phyloP scores from a whole-genome alignment of 2,329 filamentous ascomycete genomes.

The Fusarium sacchari region DNA sequence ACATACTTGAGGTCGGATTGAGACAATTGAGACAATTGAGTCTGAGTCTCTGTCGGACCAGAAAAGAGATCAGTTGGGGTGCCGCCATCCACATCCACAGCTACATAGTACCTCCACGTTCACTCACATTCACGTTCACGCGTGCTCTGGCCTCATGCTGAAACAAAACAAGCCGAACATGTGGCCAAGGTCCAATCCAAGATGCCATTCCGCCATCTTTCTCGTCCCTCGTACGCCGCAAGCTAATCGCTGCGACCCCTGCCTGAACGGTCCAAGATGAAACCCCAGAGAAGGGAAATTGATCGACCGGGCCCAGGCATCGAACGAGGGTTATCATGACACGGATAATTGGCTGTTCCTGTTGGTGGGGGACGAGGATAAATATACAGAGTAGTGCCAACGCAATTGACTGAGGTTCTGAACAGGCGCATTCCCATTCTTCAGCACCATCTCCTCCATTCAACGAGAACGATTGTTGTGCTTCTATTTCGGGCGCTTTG shows the following conservation, averaged over 20 bases:
- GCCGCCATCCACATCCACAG: constrained; percentile 1
- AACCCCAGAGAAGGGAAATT: constrained; percentile 36
- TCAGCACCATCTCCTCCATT: not conserved
- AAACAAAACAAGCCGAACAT: constrained; percentile 42
- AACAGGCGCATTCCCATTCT: constrained; percentile 1
- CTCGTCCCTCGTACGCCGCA: constrained; percentile 32
- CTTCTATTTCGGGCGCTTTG: constrained; percentile 4
- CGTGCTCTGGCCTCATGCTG: constrained; percentile 38
- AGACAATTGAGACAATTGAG: not conserved
- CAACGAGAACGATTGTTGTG: not conserved
- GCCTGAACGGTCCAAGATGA: constrained; percentile 37
- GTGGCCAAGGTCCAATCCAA: constrained; percentile 40
- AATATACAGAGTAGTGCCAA: not conserved
- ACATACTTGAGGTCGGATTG: not conserved
- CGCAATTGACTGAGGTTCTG: not conserved
- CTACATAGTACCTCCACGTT: constrained; percentile 1
- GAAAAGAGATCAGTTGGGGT: constrained; percentile 7
- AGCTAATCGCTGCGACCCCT: constrained; percentile 33
- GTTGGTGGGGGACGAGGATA: not conserved
- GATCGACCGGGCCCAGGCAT: constrained; percentile 35
- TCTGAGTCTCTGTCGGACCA: not conserved
- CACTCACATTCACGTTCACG: constrained; percentile 23
- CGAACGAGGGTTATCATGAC: constrained; percentile 32
- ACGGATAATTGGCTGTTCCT: constrained; percentile 16
- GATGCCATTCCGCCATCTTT: constrained; percentile 21